Conservation (phyloP, 345 rosid species). For the Rhodamnia argentea region DNA sequence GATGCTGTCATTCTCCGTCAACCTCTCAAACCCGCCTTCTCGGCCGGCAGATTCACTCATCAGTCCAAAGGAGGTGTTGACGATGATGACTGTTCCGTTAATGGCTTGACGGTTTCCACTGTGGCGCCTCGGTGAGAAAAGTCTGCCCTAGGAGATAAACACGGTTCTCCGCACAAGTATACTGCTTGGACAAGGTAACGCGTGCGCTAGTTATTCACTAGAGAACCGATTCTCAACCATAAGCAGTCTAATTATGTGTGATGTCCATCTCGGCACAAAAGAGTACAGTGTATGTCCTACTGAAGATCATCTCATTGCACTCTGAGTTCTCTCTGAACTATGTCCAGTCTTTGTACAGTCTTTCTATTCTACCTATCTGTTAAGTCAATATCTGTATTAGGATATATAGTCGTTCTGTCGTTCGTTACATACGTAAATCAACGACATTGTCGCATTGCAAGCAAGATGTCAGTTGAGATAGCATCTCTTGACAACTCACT, state of each 20-base stretch:
- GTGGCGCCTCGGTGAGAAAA: constrained; percentile 1
- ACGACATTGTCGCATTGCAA: not conserved
- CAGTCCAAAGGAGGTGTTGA: not conserved
- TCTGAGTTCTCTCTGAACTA: not conserved
- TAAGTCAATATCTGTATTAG: not conserved
- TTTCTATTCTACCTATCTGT: not conserved
- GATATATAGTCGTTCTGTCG: not conserved
- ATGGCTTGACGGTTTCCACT: not conserved
- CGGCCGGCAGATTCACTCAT: not conserved
- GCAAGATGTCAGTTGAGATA: not conserved
- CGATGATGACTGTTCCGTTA: not conserved
- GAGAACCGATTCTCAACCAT: not conserved
- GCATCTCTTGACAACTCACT: not conserved
- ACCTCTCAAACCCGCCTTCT: constrained; percentile 13
- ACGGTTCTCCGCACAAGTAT: not conserved
- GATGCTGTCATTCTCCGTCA: constrained; percentile 7
- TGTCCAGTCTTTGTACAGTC: not conserved
- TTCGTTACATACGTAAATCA: not conserved
- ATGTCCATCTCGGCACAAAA: not conserved
- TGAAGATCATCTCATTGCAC: not conserved
- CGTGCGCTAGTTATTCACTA: not conserved
- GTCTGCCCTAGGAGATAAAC: not conserved
- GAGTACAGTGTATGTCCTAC: not conserved
- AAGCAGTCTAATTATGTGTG: not conserved
- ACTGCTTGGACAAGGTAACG: not conserved